phyloP scores from a whole-genome alignment of 306 rosid genomes.

The Rubus parviflorus region DNA sequence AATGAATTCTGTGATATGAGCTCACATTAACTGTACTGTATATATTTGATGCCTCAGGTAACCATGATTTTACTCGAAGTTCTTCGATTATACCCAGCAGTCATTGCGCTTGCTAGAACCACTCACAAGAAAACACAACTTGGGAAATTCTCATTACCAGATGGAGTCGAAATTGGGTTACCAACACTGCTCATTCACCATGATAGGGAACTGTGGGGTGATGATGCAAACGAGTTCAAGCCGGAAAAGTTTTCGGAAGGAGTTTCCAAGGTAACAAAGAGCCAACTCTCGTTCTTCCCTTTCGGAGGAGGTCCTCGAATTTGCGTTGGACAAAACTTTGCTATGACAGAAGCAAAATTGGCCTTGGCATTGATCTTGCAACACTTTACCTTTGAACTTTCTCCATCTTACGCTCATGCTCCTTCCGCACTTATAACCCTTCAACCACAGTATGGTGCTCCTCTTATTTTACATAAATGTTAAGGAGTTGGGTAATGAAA shows the following conservation, averaged over 20 bases:
- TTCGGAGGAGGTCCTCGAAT: slow-evolving; percentile 65
- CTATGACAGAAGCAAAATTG: slow-evolving; percentile 41
- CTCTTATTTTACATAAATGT: slow-evolving; percentile 21
- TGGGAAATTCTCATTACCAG: slow-evolving; percentile 41
- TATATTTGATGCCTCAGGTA: slow-evolving; percentile 26
- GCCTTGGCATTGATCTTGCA: slow-evolving; percentile 42
- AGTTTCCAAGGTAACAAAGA: slow-evolving; percentile 44
- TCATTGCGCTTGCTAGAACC: neutral
- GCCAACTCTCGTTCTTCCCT: slow-evolving; percentile 40
- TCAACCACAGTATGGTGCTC: slow-evolving; percentile 39
- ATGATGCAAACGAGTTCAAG: slow-evolving; percentile 50
- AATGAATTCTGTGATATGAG: no score
- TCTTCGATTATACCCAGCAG: slow-evolving; percentile 52
- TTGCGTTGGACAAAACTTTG: slow-evolving; percentile 57
- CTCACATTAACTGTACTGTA: neutral
- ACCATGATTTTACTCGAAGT: slow-evolving; percentile 53
- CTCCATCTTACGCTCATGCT: slow-evolving; percentile 35
- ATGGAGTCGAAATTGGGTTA: slow-evolving; percentile 31
- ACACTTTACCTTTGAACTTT: slow-evolving; percentile 43
- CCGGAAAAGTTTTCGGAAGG: slow-evolving; percentile 60
- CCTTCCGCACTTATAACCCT: slow-evolving; percentile 1
- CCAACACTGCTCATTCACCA: slow-evolving; percentile 42
- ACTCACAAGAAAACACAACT: slow-evolving; percentile 29
- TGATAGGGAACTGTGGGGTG: slow-evolving; percentile 48
- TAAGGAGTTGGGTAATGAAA: neutral